These are phyloP conservation scores for Agastache rugosa DNA, from an alignment of 257 asterid species.

Conservation along the genomic window DNA sequence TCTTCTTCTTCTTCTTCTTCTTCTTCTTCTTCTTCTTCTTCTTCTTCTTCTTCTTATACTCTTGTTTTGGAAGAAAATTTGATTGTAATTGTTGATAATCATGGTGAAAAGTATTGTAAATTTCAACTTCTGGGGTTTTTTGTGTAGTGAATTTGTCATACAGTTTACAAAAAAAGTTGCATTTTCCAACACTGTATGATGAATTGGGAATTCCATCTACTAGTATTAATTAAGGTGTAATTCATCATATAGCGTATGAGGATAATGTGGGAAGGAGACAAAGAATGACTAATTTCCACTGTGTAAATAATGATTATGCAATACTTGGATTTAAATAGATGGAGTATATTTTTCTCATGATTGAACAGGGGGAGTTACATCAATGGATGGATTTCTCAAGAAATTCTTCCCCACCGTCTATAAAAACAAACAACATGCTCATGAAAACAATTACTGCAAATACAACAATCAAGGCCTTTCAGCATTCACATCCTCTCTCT, in stretches of 20 bases:
- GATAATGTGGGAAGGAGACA: neutral
- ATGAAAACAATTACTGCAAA: conserved; percentile 82
- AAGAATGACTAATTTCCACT: neutral
- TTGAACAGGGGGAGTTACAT: conserved; percentile 80
- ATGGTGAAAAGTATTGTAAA: no score
- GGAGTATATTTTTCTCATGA: neutral
- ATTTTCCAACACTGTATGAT: neutral
- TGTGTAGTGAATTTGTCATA: no score
- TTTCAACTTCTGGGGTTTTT: no score
- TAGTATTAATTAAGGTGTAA: neutral
- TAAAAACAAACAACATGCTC: conserved; percentile 57
- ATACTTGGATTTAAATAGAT: neutral
- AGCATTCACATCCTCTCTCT: conserved; percentile 81
- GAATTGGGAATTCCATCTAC: neutral
- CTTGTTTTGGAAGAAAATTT: neutral
- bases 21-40: neutral
- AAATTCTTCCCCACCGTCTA: conserved; percentile 71
- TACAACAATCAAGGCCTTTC: conserved; percentile 83
- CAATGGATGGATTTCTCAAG: conserved; percentile 81
- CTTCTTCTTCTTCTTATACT: neutral
- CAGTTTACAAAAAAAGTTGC: no score
- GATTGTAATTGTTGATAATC: neutral
- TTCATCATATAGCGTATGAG: no score
- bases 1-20: neutral
- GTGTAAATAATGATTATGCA: neutral